Evolutionary conservation across 768 basidiomycete genomes (phyloP).

Genomic region (Tephrocybe sp.): DNA sequence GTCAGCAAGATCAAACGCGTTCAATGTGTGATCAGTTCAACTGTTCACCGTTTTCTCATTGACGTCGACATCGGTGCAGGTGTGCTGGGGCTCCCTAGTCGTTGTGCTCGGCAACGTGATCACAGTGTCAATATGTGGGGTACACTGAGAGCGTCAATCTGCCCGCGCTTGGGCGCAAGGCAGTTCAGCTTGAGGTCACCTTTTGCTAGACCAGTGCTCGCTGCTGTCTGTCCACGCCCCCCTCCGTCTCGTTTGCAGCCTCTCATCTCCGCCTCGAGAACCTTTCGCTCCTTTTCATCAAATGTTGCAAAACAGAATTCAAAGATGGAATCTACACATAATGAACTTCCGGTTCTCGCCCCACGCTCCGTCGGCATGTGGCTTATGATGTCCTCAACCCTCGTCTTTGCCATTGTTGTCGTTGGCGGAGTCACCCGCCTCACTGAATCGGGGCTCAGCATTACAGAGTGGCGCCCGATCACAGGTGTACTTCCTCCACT

Average conservation of each 20-base stretch:
- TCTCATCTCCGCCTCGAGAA: conserved; percentile 6
- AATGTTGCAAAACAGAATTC: background rate
- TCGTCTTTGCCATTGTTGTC: conserved; percentile 91
- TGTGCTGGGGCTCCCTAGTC: background rate
- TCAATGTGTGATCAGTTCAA: background rate
- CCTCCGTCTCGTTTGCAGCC: conserved; percentile 5
- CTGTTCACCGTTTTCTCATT: too few relatives aligned
- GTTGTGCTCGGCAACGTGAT: conserved; percentile 17
- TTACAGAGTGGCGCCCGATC: conserved; percentile 96
- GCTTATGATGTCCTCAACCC: conserved; percentile 80
- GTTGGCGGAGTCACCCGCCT: conserved; percentile 96
- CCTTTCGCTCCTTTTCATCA: conserved; percentile 5
- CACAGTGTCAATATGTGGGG: conserved; percentile 15
- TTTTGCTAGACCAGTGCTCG: background rate
- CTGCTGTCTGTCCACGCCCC: background rate
- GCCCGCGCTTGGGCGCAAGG: conserved; percentile 4
- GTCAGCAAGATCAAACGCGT: conserved; percentile 10
- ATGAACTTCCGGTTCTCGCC: conserved; percentile 55
- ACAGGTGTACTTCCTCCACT: conserved; percentile 88
- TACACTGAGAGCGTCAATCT: conserved; percentile 21
- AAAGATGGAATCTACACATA: conserved; percentile 1
- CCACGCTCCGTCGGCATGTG: conserved; percentile 76
- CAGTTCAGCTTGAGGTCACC: background rate
- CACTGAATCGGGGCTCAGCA: conserved; percentile 96
- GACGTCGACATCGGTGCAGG: background rate